phyloP scores from a whole-genome alignment of 371 early-diverging fungal genomes.

The Mortierella polycephala region DNA sequence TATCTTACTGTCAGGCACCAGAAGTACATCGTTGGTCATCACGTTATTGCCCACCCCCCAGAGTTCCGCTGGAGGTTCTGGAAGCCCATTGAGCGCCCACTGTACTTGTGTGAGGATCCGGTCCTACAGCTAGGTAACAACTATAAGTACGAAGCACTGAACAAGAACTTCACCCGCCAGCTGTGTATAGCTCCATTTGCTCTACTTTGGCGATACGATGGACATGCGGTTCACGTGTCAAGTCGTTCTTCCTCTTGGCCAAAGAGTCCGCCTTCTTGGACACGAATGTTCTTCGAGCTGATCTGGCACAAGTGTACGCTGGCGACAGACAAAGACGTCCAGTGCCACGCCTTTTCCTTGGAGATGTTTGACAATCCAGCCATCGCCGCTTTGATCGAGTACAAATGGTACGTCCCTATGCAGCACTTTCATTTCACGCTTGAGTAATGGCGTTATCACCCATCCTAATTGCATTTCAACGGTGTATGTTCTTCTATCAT shows the following conservation, averaged over 20 bases:
- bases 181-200: neutral
- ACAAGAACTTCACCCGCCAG: neutral
- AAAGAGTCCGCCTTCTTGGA: neutral
- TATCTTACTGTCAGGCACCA: neutral
- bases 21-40: neutral
- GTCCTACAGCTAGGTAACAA: neutral
- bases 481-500: too few relatives aligned
- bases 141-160: neutral
- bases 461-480: too few relatives aligned
- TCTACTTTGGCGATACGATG: neutral
- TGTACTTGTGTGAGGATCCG: neutral
- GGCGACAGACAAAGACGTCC: too few relatives aligned
- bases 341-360: too few relatives aligned
- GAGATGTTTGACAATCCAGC: too few relatives aligned
- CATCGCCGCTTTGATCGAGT: neutral
- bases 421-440: too few relatives aligned
- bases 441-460: neutral
- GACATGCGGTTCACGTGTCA: neutral
- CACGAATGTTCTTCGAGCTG: too few relatives aligned
- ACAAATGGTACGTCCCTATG: conserved; percentile 3
- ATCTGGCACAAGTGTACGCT: too few relatives aligned
- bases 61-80: neutral
- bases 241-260: neutral
- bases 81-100: neutral
- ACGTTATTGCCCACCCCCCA: neutral